phyloP scores from a whole-genome alignment of 306 rosid species.

The Vigna hirtella region DNA sequence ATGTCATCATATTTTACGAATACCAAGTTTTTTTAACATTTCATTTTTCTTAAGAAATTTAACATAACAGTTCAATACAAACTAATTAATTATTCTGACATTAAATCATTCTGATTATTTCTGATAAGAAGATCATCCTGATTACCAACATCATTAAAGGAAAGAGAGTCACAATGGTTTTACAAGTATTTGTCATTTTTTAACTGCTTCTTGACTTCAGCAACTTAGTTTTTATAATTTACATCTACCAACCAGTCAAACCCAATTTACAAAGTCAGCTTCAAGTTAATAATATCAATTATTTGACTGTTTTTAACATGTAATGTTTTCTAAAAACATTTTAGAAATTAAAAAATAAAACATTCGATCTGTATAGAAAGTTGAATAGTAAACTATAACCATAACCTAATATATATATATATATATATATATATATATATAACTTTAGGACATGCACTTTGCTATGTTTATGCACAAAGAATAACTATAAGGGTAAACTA shows the following conservation, averaged over 20 bases:
- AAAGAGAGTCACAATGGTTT: not conserved
- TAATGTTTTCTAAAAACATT: too few relatives aligned
- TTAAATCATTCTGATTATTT: not conserved
- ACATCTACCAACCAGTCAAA: not conserved
- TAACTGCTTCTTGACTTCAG: not conserved
- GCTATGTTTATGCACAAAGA: too few relatives aligned
- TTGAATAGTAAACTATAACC: too few relatives aligned
- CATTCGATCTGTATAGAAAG: too few relatives aligned
- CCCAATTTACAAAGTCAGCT: not conserved
- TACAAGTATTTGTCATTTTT: not conserved
- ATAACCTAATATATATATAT: too few relatives aligned
- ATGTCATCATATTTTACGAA: not conserved
- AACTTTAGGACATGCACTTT: too few relatives aligned
- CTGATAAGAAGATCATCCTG: not conserved
- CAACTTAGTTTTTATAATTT: not conserved
- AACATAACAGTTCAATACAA: not conserved
- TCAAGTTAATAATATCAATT: not conserved
- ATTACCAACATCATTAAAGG: not conserved
- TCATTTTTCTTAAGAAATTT: not conserved
- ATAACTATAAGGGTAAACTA: too few relatives aligned
- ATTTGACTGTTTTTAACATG: not conserved
- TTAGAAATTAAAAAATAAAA: too few relatives aligned
- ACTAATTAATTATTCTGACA: not conserved
- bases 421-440: too few relatives aligned
- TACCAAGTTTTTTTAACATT: not conserved